phyloP scores from a whole-genome alignment of 2,329 filamentous ascomycete species.

The Verticillium klebahnii region DNA sequence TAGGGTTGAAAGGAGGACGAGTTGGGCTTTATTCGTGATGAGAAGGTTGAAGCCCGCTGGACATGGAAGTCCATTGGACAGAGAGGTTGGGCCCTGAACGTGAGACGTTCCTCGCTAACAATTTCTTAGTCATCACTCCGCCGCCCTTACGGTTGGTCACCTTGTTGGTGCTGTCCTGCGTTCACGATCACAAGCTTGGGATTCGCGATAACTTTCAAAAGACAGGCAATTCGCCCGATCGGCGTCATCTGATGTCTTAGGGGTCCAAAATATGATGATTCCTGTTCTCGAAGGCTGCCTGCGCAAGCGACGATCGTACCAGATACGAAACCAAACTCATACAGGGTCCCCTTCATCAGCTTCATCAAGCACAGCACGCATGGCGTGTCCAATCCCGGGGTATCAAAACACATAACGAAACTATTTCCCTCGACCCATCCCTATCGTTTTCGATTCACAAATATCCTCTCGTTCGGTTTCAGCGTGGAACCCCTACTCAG shows the following conservation, averaged over 20 bases:
- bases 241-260: not conserved
- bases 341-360: not conserved
- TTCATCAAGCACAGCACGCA: not conserved
- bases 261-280: not conserved
- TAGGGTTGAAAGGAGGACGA: not conserved
- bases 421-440: not conserved
- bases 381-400: not conserved
- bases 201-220: not conserved
- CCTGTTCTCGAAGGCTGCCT: not conserved
- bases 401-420: not conserved
- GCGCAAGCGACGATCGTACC: not conserved
- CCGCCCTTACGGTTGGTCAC: too few relatives aligned
- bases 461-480: slow-evolving; percentile 4
- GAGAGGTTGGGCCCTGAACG: not conserved
- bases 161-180: too few relatives aligned
- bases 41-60: not conserved
- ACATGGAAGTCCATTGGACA: not conserved
- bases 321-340: not conserved
- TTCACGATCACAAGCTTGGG: not conserved
- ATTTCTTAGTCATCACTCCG: not conserved
- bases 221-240: not conserved
- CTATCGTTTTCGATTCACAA: slow-evolving; percentile 3
- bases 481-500: not conserved
- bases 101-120: not conserved
- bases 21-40: not conserved